These are phyloP conservation scores for Plenodomus biglobosus DNA, from an alignment of 2,329 filamentous ascomycete genomes.

Conservation along the genomic window DNA sequence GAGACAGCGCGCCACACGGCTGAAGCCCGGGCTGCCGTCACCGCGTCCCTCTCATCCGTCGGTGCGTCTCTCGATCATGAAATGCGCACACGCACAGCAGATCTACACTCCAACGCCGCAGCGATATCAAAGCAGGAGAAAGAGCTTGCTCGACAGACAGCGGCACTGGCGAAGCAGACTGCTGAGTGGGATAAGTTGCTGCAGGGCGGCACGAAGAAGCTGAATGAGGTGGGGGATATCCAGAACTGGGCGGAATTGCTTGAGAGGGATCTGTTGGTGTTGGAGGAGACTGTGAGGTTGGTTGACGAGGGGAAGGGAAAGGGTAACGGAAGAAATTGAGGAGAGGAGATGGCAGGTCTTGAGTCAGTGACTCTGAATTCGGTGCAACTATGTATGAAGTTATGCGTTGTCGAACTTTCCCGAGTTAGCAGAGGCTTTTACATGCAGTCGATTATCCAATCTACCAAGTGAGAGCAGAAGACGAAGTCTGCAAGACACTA, in stretches of 20 bases:
- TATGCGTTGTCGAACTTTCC: neutral
- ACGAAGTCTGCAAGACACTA: neutral
- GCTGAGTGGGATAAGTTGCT: slow-evolving; percentile 66
- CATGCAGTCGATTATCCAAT: neutral
- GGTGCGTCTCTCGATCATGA: slow-evolving; percentile 70
- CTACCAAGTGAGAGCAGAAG: neutral
- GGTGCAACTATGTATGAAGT: neutral
- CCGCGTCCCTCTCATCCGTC: slow-evolving; percentile 55
- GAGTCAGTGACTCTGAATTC: neutral
- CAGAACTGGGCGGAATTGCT: slow-evolving; percentile 88
- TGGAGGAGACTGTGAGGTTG: slow-evolving; percentile 46
- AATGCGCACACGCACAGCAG: slow-evolving; percentile 66
- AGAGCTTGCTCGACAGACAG: slow-evolving; percentile 63
- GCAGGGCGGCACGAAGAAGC: slow-evolving; percentile 61
- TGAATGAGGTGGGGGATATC: slow-evolving; percentile 79
- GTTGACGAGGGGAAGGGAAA: slow-evolving; percentile 35
- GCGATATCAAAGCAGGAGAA: slow-evolving; percentile 68
- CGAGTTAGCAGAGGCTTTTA: neutral
- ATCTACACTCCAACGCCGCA: slow-evolving; percentile 68
- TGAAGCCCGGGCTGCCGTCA: slow-evolving; percentile 55
- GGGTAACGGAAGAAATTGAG: slow-evolving; percentile 27
- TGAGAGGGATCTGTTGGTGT: slow-evolving; percentile 49
- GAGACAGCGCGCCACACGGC: slow-evolving; percentile 42
- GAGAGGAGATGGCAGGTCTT: neutral
- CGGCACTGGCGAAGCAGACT: slow-evolving; percentile 62